Percentiles rank a stretch among this genome's conserved stretches.
Evolutionary conservation across 2,329 filamentous ascomycete species (phyloP).

Genomic region (Colletotrichum lupini): DNA sequence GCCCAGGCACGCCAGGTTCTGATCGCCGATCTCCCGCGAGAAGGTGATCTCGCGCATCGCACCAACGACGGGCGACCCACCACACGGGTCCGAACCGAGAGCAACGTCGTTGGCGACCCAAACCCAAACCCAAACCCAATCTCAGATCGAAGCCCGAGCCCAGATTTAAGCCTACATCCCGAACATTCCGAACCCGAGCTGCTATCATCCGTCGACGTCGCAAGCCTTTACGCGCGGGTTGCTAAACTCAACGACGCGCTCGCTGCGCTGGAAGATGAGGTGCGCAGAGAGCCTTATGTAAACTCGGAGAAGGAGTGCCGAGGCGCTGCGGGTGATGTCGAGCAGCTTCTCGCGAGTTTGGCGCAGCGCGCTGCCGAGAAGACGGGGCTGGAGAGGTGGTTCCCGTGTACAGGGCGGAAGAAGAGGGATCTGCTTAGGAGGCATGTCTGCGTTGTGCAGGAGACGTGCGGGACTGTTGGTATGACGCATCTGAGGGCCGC

Average conservation of each 20-base stretch:
- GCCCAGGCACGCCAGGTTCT: not conserved
- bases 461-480: not conserved
- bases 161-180: too few species aligned
- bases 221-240: not conserved
- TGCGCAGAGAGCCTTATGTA: not conserved
- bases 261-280: not conserved
- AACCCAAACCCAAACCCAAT: not conserved
- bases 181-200: too few species aligned
- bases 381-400: not conserved
- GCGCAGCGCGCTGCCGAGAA: not conserved
- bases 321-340: not conserved
- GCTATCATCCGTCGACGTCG: not conserved
- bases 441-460: not conserved
- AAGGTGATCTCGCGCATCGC: not conserved
- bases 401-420: not conserved
- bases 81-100: not conserved
- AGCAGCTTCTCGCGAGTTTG: not conserved
- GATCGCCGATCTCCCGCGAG: constrained; percentile 29
- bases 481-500: not conserved
- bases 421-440: not conserved
- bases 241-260: not conserved
- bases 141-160: not conserved
- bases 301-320: not conserved
- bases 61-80: not conserved
- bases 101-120: not conserved